Percentiles rank a stretch among this genome's conserved stretches.
Evolutionary conservation across 1,284 basidiomycete species (phyloP).

Genomic region (Trichosporon sp.): DNA sequence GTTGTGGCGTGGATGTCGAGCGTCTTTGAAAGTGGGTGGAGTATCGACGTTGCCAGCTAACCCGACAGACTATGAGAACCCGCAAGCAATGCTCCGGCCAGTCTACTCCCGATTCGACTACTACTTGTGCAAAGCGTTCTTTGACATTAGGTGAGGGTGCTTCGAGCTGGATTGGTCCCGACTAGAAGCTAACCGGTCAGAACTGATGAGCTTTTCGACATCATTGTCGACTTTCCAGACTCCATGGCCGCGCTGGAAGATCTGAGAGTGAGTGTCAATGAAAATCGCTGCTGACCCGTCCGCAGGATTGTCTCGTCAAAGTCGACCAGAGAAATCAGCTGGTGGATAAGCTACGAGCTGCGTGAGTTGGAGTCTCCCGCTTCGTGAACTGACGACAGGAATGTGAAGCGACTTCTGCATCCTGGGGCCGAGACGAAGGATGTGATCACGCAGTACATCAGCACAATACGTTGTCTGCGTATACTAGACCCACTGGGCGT

Average conservation of each 20-base stretch:
- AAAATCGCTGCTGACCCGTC: background rate
- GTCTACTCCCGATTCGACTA: conserved; percentile 84
- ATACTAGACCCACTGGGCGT: conserved; percentile 89
- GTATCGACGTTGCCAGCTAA: too few relatives aligned
- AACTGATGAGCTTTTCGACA: conserved; percentile 85
- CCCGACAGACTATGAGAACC: conserved; percentile 16
- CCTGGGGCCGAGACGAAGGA: conserved; percentile 93
- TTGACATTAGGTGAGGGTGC: conserved; percentile 63
- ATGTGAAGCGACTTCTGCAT: conserved; percentile 80
- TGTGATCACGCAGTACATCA: conserved; percentile 88
- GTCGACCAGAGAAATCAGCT: conserved; percentile 39
- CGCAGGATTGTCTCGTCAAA: conserved; percentile 41
- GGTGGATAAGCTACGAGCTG: conserved; percentile 39
- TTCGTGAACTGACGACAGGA: conserved; percentile 51
- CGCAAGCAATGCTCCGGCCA: conserved; percentile 56
- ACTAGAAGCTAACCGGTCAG: conserved; percentile 47
- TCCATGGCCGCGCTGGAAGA: conserved; percentile 82
- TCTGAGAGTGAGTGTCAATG: conserved; percentile 56
- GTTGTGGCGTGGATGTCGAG: conserved; percentile 77
- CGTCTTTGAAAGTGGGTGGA: conserved; percentile 56
- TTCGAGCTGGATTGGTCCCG: background rate
- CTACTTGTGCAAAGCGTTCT: conserved; percentile 80
- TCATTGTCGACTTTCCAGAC: conserved; percentile 89
- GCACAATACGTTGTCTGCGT: conserved; percentile 83
- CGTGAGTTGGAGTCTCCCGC: conserved; percentile 27